Conservation (phyloP, 1,284 basidiomycete species). For the Mycena sp. region DNA sequence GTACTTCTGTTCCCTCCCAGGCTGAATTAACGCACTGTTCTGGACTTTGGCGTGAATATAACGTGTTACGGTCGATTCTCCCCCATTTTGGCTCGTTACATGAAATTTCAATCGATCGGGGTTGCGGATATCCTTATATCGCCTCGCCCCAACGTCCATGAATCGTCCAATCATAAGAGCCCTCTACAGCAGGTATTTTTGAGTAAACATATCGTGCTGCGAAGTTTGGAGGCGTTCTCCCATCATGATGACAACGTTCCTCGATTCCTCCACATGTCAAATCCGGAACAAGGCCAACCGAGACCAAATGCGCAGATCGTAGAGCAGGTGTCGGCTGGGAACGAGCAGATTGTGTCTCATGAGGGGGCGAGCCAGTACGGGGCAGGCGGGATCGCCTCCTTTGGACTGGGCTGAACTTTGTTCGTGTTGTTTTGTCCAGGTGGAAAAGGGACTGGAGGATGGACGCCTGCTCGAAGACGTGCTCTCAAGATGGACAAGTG, state of each 20-base stretch:
- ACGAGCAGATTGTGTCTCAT: constrained; percentile 47
- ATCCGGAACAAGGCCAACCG: neutral
- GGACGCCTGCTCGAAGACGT: constrained; percentile 48
- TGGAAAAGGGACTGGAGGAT: constrained; percentile 41
- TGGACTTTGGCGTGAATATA: constrained; percentile 1
- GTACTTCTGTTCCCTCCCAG: constrained; percentile 1
- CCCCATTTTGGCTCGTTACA: neutral
- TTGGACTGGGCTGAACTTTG: constrained; percentile 73
- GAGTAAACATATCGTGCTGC: neutral
- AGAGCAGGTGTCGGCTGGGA: constrained; percentile 31
- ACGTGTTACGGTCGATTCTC: neutral
- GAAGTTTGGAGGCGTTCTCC: neutral
- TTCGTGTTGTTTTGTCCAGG: constrained; percentile 55
- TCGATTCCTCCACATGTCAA: neutral
- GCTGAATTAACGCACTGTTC: constrained; percentile 15
- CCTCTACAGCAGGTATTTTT: constrained; percentile 19
- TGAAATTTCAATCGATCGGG: neutral
- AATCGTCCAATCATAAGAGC: neutral
- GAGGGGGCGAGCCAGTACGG: constrained; percentile 60
- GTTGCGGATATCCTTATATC: neutral
- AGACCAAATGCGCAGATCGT: constrained; percentile 5
- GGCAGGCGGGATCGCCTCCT: constrained; percentile 55
- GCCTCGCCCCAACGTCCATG: neutral
- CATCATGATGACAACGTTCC: constrained; percentile 19
- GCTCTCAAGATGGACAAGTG: constrained; percentile 46